A percentile compares a stretch with the other conserved stretches of the same genome.
Evolutionary conservation across 1,284 basidiomycete species (phyloP).

Genomic region (Gymnopus androsaceus): DNA sequence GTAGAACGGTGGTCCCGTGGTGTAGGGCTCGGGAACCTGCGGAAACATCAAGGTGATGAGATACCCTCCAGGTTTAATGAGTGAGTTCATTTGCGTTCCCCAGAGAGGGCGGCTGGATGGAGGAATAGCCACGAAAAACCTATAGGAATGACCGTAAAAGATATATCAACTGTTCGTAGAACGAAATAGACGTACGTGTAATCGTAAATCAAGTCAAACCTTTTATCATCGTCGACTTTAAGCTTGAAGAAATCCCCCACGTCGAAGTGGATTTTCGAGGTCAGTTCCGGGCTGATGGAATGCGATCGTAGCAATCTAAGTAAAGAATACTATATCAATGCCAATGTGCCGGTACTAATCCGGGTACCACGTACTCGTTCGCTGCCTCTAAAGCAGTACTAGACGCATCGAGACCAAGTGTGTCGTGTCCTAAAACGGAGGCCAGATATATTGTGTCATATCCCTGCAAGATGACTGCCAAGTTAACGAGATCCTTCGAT

Average conservation of each 20-base stretch:
- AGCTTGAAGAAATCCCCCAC: conserved; percentile 56
- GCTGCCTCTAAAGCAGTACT: conserved; percentile 55
- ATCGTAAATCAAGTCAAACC: conserved; percentile 64
- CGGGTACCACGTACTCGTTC: conserved; percentile 44
- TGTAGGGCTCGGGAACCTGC: conserved; percentile 34
- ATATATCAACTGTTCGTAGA: background rate
- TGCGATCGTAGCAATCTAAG: background rate
- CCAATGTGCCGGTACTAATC: background rate
- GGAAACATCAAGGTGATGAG: conserved; percentile 63
- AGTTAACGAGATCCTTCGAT: background rate
- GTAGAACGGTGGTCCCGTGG: conserved; percentile 63
- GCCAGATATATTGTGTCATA: conserved; percentile 65
- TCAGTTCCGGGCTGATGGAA: conserved; percentile 51
- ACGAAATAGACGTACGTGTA: conserved; percentile 65
- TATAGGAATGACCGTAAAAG: conserved; percentile 27
- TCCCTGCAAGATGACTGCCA: conserved; percentile 45
- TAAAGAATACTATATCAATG: background rate
- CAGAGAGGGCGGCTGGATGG: conserved; percentile 55
- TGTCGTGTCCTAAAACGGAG: conserved; percentile 47
- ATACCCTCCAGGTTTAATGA: conserved; percentile 60
- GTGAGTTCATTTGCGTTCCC: conserved; percentile 55
- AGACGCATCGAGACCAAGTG: conserved; percentile 59
- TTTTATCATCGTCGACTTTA: conserved; percentile 36
- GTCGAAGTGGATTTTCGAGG: conserved; percentile 42
- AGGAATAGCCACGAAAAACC: conserved; percentile 73